Evolutionary conservation across 1,284 basidiomycete genomes (phyloP).

Genomic region (Cutaneotrichosporon mucoides): DNA sequence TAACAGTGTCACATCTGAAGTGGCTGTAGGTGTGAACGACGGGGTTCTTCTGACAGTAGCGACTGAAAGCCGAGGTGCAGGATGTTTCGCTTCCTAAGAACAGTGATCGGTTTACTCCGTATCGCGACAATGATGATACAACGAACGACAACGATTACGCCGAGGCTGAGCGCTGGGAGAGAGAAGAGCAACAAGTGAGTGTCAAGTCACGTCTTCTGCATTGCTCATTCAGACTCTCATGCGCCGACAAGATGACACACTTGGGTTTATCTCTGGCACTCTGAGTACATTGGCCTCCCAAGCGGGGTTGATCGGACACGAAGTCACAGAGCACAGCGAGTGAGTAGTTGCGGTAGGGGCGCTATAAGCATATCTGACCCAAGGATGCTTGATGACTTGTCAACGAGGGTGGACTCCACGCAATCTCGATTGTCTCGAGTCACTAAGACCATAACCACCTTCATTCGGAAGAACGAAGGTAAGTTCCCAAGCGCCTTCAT

Average conservation of each 20-base stretch:
- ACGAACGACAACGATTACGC: slow-evolving; percentile 60
- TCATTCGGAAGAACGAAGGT: slow-evolving; percentile 79
- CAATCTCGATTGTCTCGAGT: slow-evolving; percentile 66
- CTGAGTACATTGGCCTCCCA: slow-evolving; percentile 74
- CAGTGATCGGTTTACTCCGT: not conserved
- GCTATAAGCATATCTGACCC: not conserved
- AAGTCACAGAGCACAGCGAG: slow-evolving; percentile 84
- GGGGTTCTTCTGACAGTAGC: slow-evolving; percentile 2
- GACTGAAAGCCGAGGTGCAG: not conserved
- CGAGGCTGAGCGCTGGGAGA: slow-evolving; percentile 61
- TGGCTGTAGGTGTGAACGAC: slow-evolving; percentile 60
- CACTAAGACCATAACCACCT: slow-evolving; percentile 68
- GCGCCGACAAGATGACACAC: slow-evolving; percentile 75
- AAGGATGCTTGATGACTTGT: slow-evolving; percentile 79
- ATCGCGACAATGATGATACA: slow-evolving; percentile 4
- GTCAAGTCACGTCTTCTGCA: no score
- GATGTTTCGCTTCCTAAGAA: not conserved
- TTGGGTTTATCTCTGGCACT: slow-evolving; percentile 78
- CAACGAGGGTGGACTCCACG: slow-evolving; percentile 66
- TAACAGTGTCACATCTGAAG: slow-evolving; percentile 63
- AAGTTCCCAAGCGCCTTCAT: slow-evolving; percentile 15
- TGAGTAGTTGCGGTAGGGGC: slow-evolving; percentile 51
- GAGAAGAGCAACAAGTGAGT: slow-evolving; percentile 71
- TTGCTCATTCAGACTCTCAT: slow-evolving; percentile 63
- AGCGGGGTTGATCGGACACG: slow-evolving; percentile 82